Conservation (phyloP, 1,139 yeast genomes). For the Pichia cactophila region DNA sequence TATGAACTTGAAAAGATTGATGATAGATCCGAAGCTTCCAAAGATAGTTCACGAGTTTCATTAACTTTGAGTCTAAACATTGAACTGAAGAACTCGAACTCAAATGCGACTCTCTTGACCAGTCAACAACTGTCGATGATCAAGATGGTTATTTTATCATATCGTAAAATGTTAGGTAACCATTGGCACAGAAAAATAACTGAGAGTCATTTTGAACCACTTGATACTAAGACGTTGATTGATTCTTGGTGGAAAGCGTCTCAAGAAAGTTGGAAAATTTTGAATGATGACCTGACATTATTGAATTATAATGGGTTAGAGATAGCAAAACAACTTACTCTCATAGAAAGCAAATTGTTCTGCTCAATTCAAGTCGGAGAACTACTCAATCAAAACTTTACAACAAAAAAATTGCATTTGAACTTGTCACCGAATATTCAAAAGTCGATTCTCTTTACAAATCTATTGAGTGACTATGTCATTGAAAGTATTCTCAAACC, state of each 20-base stretch:
- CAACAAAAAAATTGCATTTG: constrained; percentile 54
- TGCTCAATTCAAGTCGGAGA: constrained; percentile 64
- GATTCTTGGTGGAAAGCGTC: constrained; percentile 33
- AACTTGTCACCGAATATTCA: constrained; percentile 69
- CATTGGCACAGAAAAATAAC: constrained; percentile 33
- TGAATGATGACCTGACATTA: constrained; percentile 37
- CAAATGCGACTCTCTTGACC: constrained; percentile 25
- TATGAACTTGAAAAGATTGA: constrained; percentile 43
- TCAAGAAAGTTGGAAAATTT: constrained; percentile 29
- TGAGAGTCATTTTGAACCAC: constrained; percentile 15
- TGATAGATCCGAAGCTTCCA: constrained; percentile 24
- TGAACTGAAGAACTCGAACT: constrained; percentile 22
- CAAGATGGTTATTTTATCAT: constrained; percentile 40
- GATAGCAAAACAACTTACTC: constrained; percentile 76
- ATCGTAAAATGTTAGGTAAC: constrained; percentile 42
- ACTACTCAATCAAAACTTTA: constrained; percentile 63
- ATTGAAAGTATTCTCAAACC: constrained; percentile 68
- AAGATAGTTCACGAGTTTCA: constrained; percentile 17
- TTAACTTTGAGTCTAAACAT: constrained; percentile 21
- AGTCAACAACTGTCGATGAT: constrained; percentile 36
- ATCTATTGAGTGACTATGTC: constrained; percentile 74
- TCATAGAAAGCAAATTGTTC: constrained; percentile 70
- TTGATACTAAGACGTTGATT: constrained; percentile 28
- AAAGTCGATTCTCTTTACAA: constrained; percentile 64
- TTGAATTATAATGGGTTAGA: constrained; percentile 73